A percentile compares a stretch with the other conserved stretches of the same genome.
Conservation (phyloP, 768 basidiomycete genomes). For the Lactarius psammicola region DNA sequence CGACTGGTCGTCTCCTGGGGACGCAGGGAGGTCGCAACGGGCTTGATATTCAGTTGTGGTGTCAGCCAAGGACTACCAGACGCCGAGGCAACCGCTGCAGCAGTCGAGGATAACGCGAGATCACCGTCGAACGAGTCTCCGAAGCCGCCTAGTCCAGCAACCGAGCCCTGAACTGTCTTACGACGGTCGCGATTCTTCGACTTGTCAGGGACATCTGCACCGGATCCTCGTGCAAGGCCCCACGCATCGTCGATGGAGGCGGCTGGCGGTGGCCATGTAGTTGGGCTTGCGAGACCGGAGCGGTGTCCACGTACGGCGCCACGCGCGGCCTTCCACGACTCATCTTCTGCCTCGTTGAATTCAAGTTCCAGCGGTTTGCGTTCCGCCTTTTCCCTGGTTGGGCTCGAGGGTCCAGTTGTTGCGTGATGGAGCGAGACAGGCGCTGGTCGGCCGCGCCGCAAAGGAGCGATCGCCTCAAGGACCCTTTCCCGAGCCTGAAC, state of each 20-base stretch:
- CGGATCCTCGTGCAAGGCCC: slow-evolving; percentile 9
- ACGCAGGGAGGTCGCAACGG: slow-evolving; percentile 11
- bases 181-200: slow-evolving; percentile 26
- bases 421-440: slow-evolving; percentile 24
- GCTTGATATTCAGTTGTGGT: slow-evolving; percentile 6
- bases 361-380: slow-evolving; percentile 28
- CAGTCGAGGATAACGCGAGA: slow-evolving; percentile 16
- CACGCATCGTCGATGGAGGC: slow-evolving; percentile 25
- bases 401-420: slow-evolving; percentile 34
- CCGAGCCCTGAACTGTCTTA: slow-evolving; percentile 21
- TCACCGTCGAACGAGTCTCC: slow-evolving; percentile 55
- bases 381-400: slow-evolving; percentile 29
- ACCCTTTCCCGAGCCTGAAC: slow-evolving; percentile 74
- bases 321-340: slow-evolving; percentile 27
- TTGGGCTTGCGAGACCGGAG: slow-evolving; percentile 27
- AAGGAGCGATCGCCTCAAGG: slow-evolving; percentile 74
- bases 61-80: slow-evolving; percentile 9
- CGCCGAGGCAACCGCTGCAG: slow-evolving; percentile 13
- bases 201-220: slow-evolving; percentile 14
- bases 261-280: slow-evolving; percentile 15
- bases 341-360: slow-evolving; percentile 36
- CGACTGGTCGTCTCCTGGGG: slow-evolving; percentile 17
- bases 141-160: slow-evolving; percentile 42
- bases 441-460: slow-evolving; percentile 67
- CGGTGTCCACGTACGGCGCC: slow-evolving; percentile 29